A percentile compares a stretch with the other conserved stretches of the same genome.
phyloP scores from a whole-genome alignment of 1,284 basidiomycete genomes.

The Ceratobasidium sp. region DNA sequence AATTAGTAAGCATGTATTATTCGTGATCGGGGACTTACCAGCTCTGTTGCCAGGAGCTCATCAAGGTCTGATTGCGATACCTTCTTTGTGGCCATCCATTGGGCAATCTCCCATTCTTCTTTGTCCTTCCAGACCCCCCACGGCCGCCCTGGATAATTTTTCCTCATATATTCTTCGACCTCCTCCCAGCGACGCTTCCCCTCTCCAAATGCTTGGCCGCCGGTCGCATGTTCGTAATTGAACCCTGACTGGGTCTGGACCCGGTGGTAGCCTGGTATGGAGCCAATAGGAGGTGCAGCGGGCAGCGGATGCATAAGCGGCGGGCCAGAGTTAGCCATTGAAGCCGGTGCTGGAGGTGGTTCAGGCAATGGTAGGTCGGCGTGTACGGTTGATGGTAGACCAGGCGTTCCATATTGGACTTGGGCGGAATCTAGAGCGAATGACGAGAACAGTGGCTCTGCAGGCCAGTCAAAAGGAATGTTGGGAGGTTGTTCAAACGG shows the following conservation, averaged over 20 bases:
- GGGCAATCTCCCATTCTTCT: conserved; percentile 10
- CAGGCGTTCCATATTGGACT: neutral
- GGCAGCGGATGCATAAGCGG: neutral
- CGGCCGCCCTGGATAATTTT: neutral
- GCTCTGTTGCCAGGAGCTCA: neutral
- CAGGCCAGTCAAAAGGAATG: neutral
- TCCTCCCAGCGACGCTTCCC: neutral
- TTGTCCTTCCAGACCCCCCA: conserved; percentile 3
- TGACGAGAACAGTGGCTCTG: neutral
- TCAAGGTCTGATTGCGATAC: conserved; percentile 7
- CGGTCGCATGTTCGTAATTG: conserved; percentile 2
- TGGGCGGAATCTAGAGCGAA: neutral
- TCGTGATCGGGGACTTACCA: conserved; percentile 4
- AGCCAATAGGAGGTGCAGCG: neutral
- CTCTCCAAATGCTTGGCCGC: neutral
- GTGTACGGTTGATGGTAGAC: neutral
- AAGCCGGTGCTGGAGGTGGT: neutral
- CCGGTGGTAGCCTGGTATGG: neutral
- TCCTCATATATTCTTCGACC: neutral
- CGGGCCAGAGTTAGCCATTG: neutral
- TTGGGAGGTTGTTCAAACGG: neutral
- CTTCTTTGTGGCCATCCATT: conserved; percentile 26
- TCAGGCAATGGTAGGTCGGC: neutral
- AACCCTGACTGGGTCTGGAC: neutral
- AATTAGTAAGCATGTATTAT: conserved; percentile 7